Evolutionary conservation across 2,329 filamentous ascomycete species (phyloP), one percentile per base, ranked within the genome.

Genomic region (Massarina eburnea): DNA sequence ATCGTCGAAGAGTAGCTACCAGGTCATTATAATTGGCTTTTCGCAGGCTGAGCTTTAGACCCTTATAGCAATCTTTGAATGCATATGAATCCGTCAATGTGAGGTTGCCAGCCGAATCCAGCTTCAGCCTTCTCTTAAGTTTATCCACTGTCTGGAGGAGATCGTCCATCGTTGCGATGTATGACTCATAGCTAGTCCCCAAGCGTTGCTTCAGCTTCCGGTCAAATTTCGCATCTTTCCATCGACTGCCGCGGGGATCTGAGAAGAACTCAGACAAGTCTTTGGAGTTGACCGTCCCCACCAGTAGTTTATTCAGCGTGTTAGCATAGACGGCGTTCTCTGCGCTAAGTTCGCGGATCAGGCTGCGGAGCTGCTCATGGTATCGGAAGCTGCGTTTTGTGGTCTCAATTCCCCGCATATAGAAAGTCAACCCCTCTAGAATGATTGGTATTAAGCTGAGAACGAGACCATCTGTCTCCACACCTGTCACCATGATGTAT

Each of bases 361-460:
- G 49, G 1, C 27, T 52, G 1, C 50, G 49, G 19, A 70, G 51
- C 8, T 60, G 55, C 30, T 52, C 45, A 21, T 49, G 39, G 24
- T 62, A 61, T 35, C 51, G 54, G 37, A 54, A 48, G 17, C 57
- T 66, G 2, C 57, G 55, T 20, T 57, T 62, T 18, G 68, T 62
- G 2, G 58, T 61, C 6, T 50, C 52, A 19, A 63, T 60, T 1
- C 65, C 66, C 34, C 68, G 57, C 1, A 49, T 57, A 36, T 71
- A 71, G 32, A 62, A 58, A 29, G 68, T 53, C 2, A 70, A 48
- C 1, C 64, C 57, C n/a, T 57, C 51, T 5, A 71, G 58, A 12
- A 70, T 45, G 4, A 73, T 43, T 1, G 70, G 68, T 8, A 73
- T 49, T 3, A 63, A 51, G 14, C 62, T 65, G 8, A 71, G 54